phyloP scores from a whole-genome alignment of 495 filamentous ascomycete species.

The Penicillium nucicola region DNA sequence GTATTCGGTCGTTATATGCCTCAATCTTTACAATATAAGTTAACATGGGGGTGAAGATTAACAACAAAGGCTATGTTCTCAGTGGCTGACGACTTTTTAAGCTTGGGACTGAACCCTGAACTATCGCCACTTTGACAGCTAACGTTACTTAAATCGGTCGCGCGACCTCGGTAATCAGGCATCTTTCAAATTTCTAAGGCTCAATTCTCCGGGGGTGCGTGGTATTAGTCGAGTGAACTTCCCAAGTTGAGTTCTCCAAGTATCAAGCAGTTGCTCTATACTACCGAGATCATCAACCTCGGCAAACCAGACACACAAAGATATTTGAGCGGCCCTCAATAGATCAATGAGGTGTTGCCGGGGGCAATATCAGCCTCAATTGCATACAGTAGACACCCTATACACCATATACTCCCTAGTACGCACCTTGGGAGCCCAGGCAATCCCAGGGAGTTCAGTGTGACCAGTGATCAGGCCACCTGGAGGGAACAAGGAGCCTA shows the following conservation, averaged over 20 bases:
- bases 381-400: too few relatives aligned
- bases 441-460: too few relatives aligned
- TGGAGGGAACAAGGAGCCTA: too few relatives aligned
- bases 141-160: not conserved
- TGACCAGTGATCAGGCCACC: too few relatives aligned
- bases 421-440: too few relatives aligned
- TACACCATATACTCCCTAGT: too few relatives aligned
- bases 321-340: not conserved
- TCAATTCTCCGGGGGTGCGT: not conserved
- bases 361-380: too few relatives aligned
- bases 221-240: too few relatives aligned
- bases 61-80: not conserved
- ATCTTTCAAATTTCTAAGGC: not conserved
- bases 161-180: not conserved
- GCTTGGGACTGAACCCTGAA: conserved; percentile 3
- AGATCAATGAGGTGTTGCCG: not conserved
- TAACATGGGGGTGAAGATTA: not conserved
- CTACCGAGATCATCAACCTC: not conserved
- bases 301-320: not conserved
- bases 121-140: conserved; percentile 3
- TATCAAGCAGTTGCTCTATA: not conserved
- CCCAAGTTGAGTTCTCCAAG: too few relatives aligned
- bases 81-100: conserved; percentile 2
- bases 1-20: too few relatives aligned
- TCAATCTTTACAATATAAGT: too few relatives aligned